Conservation (phyloP, 2,329 filamentous ascomycete genomes). For the Colletotrichum sp. region DNA sequence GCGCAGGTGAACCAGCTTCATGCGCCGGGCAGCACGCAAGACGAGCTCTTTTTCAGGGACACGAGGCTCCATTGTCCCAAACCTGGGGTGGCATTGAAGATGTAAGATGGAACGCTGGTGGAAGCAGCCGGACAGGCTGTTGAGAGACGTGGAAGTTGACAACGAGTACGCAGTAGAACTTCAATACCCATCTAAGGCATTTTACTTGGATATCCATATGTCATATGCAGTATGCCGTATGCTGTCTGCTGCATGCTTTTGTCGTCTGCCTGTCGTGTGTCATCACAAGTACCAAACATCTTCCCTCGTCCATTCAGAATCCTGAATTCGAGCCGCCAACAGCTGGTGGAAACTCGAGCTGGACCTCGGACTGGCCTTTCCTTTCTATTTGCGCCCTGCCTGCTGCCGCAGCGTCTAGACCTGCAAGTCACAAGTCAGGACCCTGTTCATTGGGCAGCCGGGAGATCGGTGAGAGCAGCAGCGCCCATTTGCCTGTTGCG, state of each 20-base stretch:
- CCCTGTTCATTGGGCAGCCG: slow-evolving; percentile 9
- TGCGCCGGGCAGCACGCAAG: not conserved
- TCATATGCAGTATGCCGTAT: not conserved
- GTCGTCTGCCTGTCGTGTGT: not conserved
- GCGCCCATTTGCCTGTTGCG: not conserved
- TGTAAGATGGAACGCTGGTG: slow-evolving; percentile 4
- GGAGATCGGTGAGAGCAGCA: slow-evolving; percentile 10
- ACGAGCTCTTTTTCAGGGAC: not conserved
- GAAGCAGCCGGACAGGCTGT: slow-evolving; percentile 1
- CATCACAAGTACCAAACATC: not conserved
- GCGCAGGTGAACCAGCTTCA: not conserved
- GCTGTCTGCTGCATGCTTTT: not conserved
- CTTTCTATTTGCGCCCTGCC: not conserved
- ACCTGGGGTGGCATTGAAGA: slow-evolving; percentile 2
- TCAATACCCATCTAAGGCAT: not conserved
- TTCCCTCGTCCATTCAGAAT: not conserved
- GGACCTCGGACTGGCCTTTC: not conserved
- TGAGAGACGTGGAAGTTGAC: not conserved
- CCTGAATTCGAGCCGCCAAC: not conserved
- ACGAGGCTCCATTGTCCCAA: not conserved
- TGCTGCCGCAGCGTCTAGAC: not conserved
- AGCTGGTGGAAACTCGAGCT: not conserved
- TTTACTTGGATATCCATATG: not conserved
- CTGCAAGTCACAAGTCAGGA: slow-evolving; percentile 11
- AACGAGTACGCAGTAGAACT: not conserved